Evolutionary conservation across 306 rosid species (phyloP).

Genomic region (Vigna reflexopilosa): DNA sequence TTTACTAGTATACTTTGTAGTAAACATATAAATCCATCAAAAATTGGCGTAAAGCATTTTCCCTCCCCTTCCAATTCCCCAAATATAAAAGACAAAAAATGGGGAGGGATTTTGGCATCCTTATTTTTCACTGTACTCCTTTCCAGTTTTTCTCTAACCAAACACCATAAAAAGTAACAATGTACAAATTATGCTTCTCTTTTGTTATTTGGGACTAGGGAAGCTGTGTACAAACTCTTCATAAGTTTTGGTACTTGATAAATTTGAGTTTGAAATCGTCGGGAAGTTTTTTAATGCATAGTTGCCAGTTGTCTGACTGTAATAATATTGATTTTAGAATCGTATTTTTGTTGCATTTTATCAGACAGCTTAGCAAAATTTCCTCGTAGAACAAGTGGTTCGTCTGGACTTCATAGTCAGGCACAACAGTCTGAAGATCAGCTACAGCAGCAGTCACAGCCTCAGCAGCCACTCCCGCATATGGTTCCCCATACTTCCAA

Average conservation of each 20-base stretch:
- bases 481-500: conserved; percentile 61
- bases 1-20: neutral
- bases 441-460: conserved; percentile 46
- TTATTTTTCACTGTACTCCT: neutral
- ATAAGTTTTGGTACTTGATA: neutral
- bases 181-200: neutral
- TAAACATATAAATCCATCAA: neutral
- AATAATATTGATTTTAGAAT: neutral
- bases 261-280: neutral
- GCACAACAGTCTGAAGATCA: conserved; percentile 76
- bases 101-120: neutral
- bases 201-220: neutral
- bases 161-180: conserved; percentile 3
- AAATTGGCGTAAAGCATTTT: neutral
- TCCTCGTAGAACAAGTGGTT: conserved; percentile 79
- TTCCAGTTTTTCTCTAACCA: neutral
- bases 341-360: conserved; percentile 31
- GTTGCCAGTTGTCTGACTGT: conserved; percentile 34
- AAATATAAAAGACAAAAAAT: neutral
- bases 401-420: conserved; percentile 71
- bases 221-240: conserved; percentile 1
- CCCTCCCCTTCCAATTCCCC: neutral
- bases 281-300: neutral
- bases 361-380: conserved; percentile 93
- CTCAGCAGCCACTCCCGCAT: conserved; percentile 59